Evolutionary conservation across 495 filamentous ascomycete genomes (phyloP).

Genomic region (Aspergillus carlsbadensis): DNA sequence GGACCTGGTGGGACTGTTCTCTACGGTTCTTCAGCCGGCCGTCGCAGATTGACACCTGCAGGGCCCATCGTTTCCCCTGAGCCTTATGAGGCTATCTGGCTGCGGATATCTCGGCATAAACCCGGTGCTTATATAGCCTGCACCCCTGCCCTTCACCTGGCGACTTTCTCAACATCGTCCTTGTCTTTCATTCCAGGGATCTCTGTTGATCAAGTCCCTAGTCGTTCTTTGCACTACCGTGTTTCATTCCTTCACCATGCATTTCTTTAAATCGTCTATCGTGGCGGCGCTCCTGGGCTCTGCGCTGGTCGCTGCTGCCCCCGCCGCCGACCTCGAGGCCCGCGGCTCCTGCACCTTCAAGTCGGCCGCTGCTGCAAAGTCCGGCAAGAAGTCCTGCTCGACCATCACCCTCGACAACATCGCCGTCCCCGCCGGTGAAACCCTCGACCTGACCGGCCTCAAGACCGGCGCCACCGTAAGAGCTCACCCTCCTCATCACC

Average conservation of each 20-base stretch:
- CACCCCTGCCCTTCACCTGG: background rate
- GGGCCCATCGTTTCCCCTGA: too few relatives aligned
- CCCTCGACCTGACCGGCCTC: slow-evolving; percentile 50
- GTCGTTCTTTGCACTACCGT: slow-evolving; percentile 8
- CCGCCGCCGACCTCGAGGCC: slow-evolving; percentile 26
- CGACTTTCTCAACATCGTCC: background rate
- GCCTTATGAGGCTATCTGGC: background rate
- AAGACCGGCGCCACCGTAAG: slow-evolving; percentile 42
- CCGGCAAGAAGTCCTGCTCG: slow-evolving; percentile 49
- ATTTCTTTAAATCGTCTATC: slow-evolving; percentile 23
- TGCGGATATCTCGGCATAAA: too few relatives aligned
- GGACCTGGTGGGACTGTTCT: background rate
- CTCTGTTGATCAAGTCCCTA: slow-evolving; percentile 21
- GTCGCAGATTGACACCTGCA: too few relatives aligned
- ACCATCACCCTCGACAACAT: slow-evolving; percentile 49
- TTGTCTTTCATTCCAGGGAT: background rate
- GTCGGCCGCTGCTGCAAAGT: slow-evolving; percentile 39
- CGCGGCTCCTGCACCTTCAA: slow-evolving; percentile 49
- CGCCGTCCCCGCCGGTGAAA: slow-evolving; percentile 51
- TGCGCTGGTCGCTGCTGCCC: slow-evolving; percentile 21
- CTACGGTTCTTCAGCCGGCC: too few relatives aligned
- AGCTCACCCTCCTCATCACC: background rate
- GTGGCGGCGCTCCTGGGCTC: slow-evolving; percentile 23
- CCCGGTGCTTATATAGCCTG: too few relatives aligned
- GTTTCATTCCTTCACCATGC: slow-evolving; percentile 17